A percentile compares a stretch with the other conserved stretches of the same genome.
phyloP scores from a whole-genome alignment of 306 rosid species.

The Rosa multiflora region DNA sequence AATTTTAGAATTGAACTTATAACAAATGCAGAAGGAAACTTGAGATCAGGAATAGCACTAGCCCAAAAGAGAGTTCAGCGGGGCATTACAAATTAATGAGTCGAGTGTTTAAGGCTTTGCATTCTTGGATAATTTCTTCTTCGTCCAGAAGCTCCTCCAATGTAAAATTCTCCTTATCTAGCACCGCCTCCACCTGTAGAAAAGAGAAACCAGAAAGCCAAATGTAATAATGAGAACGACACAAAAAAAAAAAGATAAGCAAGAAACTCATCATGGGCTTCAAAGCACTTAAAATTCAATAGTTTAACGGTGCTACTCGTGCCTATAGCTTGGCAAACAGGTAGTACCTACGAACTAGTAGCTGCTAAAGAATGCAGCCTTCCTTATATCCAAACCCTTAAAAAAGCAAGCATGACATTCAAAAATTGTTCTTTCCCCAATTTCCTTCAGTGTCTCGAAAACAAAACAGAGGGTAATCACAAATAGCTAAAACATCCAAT shows the following conservation, averaged over 20 bases:
- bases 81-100: conserved; percentile 82
- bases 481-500: background rate
- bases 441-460: background rate
- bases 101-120: conserved; percentile 97
- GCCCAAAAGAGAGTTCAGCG: conserved; percentile 7
- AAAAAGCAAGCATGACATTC: background rate
- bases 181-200: conserved; percentile 79
- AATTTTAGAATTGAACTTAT: background rate
- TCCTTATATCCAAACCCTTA: conserved; percentile 9
- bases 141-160: conserved; percentile 97
- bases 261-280: background rate
- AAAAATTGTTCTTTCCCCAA: background rate
- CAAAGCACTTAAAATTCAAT: conserved; percentile 11
- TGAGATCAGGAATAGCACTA: background rate
- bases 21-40: background rate
- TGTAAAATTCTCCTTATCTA: conserved; percentile 91
- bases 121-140: conserved; percentile 98
- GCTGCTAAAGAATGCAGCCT: background rate
- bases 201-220: conserved; percentile 8
- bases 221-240: background rate
- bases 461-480: background rate
- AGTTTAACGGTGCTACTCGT: background rate
- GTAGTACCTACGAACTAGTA: background rate
- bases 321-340: background rate
- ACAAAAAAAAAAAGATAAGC: conserved; percentile 6